These are phyloP conservation scores for Saccharomyces hybrid DNA, from an alignment of 1,139 yeast genomes.

Conservation along the genomic window DNA sequence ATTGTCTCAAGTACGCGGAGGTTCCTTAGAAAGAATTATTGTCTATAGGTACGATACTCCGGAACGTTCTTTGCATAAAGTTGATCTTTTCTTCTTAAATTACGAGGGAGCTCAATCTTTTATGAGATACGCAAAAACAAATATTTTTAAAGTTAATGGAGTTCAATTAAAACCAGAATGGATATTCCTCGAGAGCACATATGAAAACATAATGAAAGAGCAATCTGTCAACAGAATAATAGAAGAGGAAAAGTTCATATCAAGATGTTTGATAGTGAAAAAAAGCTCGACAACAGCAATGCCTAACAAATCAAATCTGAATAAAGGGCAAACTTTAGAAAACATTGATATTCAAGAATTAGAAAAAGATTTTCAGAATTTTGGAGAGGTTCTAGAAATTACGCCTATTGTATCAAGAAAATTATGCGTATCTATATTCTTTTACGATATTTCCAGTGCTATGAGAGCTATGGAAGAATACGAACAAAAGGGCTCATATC, in stretches of 20 bases:
- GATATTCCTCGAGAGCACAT: constrained; percentile 18
- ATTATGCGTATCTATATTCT: constrained; percentile 56
- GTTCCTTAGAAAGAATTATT: constrained; percentile 56
- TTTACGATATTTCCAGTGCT: constrained; percentile 54
- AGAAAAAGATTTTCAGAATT: constrained; percentile 43
- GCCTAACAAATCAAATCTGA: constrained; percentile 19
- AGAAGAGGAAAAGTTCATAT: constrained; percentile 26
- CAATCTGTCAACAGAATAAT: background rate
- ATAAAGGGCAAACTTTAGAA: constrained; percentile 25
- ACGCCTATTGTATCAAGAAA: constrained; percentile 61
- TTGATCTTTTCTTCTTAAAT: constrained; percentile 49
- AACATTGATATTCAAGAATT: constrained; percentile 37
- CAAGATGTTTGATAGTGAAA: constrained; percentile 38
- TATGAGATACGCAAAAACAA: constrained; percentile 45
- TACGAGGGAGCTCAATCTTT: constrained; percentile 51
- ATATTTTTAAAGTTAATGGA: constrained; percentile 59
- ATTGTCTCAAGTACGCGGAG: constrained; percentile 59
- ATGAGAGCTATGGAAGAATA: constrained; percentile 51
- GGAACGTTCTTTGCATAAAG: constrained; percentile 7
- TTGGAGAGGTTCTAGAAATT: constrained; percentile 58
- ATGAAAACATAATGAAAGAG: background rate
- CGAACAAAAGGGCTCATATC: constrained; percentile 30
- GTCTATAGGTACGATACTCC: constrained; percentile 13
- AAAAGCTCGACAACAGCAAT: constrained; percentile 16
- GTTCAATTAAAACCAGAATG: constrained; percentile 35